Base-by-base conservation (phyloP, 345 rosid species). In the Eucalyptus guilfoylei region DNA sequence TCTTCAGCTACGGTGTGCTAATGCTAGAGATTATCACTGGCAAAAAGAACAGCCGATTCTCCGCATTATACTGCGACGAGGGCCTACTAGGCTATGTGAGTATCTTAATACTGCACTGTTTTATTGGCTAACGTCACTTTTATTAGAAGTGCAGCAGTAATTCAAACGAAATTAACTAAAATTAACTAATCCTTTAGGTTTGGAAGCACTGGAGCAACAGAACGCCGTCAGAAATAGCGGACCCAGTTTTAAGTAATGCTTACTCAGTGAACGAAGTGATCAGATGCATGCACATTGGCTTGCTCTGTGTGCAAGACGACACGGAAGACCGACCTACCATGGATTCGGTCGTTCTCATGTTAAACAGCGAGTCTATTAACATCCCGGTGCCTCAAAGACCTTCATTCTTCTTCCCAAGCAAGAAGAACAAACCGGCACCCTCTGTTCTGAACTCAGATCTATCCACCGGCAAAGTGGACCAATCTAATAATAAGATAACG, bases 361-460 rank as follows among this genome's bases (percentile, higher is more conserved):
- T 92, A 11, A 89, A 11, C 32, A 88, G 91, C 37, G 47, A 89
- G 11, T 86, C 91, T 32, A 34, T 85, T 15, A 86, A 88, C 88
- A 89, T 88, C 21, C 88, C 89, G 8, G 7, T 86, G 67, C 93
- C 94, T 34, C 50, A 87, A 49, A 88, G 76, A 9, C 92, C 92
- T 5, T 80, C 87, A 87, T 81, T 95, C n/a, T 28, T 85, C 88
- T 14, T 95, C 93, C 80, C 93, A 92, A 90, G 91, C 90, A 93
- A 30, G 48, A 81, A 42, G 86, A 23, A 81, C 86, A 81, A 81
- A 32, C 69, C 69, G 4, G 69, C 69, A 62, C 69, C 32, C 32
- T 62, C 32, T 62, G 69, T 28, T 62, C 69, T 13, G 32, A 62
- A 28, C 69, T 62, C 32, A 62, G 69, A 62, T 30, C 34, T 28